phyloP scores from a whole-genome alignment of 257 asterid genomes.

The Solanum peruvianum region DNA sequence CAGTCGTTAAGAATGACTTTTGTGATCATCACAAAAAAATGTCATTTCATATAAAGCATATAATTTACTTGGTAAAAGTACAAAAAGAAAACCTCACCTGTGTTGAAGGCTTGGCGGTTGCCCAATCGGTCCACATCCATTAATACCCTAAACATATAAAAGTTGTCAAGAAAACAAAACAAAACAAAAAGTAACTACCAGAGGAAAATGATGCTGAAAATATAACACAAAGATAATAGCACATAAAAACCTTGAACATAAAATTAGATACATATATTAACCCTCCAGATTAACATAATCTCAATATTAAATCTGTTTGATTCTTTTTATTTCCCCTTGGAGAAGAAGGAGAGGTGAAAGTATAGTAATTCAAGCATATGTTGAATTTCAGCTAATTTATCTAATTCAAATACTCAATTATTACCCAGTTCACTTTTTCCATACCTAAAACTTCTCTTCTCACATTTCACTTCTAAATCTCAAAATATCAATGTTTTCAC shows the following conservation, averaged over 20 bases:
- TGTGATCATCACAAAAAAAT: neutral
- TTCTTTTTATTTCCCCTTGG: neutral
- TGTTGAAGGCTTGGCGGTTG: slow-evolving; percentile 79
- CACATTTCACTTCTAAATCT: neutral
- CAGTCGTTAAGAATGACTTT: neutral
- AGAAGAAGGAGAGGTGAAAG: neutral
- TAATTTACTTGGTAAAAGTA: neutral
- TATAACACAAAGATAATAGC: neutral
- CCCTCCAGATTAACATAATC: neutral
- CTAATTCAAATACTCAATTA: neutral
- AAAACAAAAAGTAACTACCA: neutral
- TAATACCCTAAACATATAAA: slow-evolving; percentile 53
- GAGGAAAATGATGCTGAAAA: neutral
- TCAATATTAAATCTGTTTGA: neutral
- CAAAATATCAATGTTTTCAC: neutral
- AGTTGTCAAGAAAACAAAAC: neutral
- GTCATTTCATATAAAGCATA: neutral
- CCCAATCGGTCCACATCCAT: slow-evolving; percentile 75
- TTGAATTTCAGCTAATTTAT: neutral
- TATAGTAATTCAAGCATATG: neutral
- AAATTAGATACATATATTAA: neutral
- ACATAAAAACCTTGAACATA: neutral
- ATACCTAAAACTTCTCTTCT: neutral
- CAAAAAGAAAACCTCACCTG: slow-evolving; percentile 31
- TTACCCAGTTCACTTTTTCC: neutral